Evolutionary conservation across 2,329 filamentous ascomycete genomes (phyloP), one percentile per base, ranked within the genome.

Genomic region (Pseudogymnoascus pannorum): DNA sequence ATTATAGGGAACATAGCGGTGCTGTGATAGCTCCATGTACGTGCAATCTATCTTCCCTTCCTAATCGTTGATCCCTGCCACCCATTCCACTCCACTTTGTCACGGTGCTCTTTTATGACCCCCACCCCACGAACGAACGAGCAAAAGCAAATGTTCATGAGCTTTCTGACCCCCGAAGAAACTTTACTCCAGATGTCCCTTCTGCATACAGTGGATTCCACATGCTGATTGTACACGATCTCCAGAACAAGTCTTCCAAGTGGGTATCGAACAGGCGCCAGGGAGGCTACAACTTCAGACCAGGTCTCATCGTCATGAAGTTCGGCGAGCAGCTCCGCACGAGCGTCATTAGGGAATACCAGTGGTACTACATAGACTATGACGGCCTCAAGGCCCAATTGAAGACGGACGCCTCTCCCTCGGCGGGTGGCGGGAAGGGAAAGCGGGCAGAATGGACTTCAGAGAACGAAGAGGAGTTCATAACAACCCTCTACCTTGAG

Each of bases 311-410:
- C 76, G 78, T 83, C 78, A 87, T 87, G 85, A 87, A 87, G 82
- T 99, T 97, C 81, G 94, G 94, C 74, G 91, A 97, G 77, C 92
- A 99, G 82, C 86, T 99, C 71, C 91, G 91, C 66, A 93, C 91
- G 71, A 97, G 92, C 73, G 84, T 96, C 72, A 96, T 97, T 76
- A 92, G 90, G 80, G 92, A 97, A 78, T 99, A 95, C 79, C 87
- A 92, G 75, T 96, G 92, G 87, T 91, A 96, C 80, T 99, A 99
- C 78, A 97, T 99, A 77, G 89, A 91, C 77, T 99, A 99, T 78
- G 92, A 97, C 74, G 90, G 88, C 66, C 84, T 99, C 58, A 99
- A 99, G 78, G 81, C 83, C 67, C 87, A 91, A 67, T 86, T 99
- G 64, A 94, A 93, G 77, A 86, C 83, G 63, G 83, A 87, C 63